Conservation (phyloP, 805 yeast species). For the Blastobotrys americana region DNA sequence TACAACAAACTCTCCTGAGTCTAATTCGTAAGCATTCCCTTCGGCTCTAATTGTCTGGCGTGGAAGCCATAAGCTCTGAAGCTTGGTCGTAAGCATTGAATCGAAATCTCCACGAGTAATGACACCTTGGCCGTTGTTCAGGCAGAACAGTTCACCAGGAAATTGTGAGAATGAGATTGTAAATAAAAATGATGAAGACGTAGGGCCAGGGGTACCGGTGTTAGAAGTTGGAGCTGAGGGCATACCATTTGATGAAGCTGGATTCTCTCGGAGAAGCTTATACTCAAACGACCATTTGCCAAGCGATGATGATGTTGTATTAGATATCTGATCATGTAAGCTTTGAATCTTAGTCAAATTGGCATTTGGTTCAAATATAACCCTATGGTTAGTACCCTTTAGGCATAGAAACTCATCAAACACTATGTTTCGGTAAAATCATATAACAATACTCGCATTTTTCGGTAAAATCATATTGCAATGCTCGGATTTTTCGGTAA, state of each 20-base stretch:
- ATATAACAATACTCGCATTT: no score
- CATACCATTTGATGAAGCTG: constrained; percentile 28
- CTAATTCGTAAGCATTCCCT: constrained; percentile 56
- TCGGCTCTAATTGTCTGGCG: constrained; percentile 69
- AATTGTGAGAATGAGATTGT: constrained; percentile 27
- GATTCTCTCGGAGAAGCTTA: constrained; percentile 59
- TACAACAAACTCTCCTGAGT: constrained; percentile 43
- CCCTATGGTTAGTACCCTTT: no score
- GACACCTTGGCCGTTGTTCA: constrained; percentile 28
- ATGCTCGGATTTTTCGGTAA: no score
- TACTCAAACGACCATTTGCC: constrained; percentile 67
- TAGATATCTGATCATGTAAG: constrained; percentile 64
- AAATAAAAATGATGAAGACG: constrained; percentile 19
- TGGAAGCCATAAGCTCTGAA: constrained; percentile 63
- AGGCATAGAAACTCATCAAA: no score
- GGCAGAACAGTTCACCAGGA: constrained; percentile 27
- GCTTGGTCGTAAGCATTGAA: constrained; percentile 44
- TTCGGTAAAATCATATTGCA: no score
- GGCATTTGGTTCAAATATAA: constrained; percentile 14
- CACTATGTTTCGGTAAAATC: no score
- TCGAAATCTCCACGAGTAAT: constrained; percentile 55
- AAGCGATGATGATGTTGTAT: constrained; percentile 52
- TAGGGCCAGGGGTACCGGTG: constrained; percentile 2
- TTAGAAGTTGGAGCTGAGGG: constrained; percentile 3
- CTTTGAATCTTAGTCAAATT: constrained; percentile 45